phyloP scores from a whole-genome alignment of 2,329 filamentous ascomycete genomes.

The Corniculantispora saksenae region DNA sequence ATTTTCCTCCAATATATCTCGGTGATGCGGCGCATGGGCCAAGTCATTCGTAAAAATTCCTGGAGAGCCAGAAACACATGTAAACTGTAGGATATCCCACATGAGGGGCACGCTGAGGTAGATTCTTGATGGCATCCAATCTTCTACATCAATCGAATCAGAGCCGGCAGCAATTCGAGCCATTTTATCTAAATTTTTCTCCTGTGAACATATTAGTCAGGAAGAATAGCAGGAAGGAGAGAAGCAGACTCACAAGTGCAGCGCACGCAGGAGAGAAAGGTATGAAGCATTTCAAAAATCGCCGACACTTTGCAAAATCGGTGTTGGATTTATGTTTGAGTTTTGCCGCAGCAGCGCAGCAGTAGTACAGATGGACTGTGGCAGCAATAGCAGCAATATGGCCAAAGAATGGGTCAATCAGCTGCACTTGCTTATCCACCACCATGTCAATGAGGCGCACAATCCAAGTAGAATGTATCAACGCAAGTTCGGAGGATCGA shows the following conservation, averaged over 20 bases:
- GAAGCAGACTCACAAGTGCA: constrained; percentile 39
- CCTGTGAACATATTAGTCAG: constrained; percentile 33
- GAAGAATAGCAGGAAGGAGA: background rate
- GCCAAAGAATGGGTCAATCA: constrained; percentile 54
- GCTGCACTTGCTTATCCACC: constrained; percentile 48
- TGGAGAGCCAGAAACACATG: constrained; percentile 39
- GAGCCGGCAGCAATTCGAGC: constrained; percentile 50
- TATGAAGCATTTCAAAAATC: constrained; percentile 50
- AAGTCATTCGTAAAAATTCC: constrained; percentile 40
- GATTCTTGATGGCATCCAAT: constrained; percentile 55
- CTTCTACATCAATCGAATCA: constrained; percentile 48
- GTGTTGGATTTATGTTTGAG: constrained; percentile 53
- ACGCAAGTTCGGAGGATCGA: constrained; percentile 50
- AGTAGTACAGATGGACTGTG: constrained; percentile 55
- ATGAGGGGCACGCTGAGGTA: constrained; percentile 54
- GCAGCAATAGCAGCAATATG: constrained; percentile 54
- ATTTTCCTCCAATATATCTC: constrained; percentile 37
- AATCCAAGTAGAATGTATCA: constrained; percentile 55
- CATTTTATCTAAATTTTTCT: constrained; percentile 49
- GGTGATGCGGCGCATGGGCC: constrained; percentile 40
- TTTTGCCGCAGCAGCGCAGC: constrained; percentile 49
- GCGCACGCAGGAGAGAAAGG: constrained; percentile 48
- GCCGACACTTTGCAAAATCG: constrained; percentile 52
- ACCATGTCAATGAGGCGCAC: constrained; percentile 57
- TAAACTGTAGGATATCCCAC: constrained; percentile 55